Percentiles rank a stretch among this genome's conserved stretches.
Evolutionary conservation across 306 rosid species (phyloP).

Genomic region (Sphenostylis stenocarpa): DNA sequence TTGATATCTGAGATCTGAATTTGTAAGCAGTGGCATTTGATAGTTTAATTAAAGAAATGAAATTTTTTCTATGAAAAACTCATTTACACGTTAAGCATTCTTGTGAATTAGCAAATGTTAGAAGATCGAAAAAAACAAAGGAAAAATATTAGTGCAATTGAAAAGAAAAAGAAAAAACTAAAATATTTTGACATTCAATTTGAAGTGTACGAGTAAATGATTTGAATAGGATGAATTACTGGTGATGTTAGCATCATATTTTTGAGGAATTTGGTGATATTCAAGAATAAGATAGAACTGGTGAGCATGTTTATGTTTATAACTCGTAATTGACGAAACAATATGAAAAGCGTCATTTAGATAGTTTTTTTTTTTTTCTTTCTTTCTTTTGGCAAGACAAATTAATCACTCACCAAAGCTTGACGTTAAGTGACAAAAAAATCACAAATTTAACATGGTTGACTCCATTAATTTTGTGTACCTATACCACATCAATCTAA

Average conservation of each 20-base stretch:
- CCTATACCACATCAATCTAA: not conserved
- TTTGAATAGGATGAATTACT: not conserved
- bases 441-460: constrained; percentile 17
- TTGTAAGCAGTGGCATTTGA: too few species aligned
- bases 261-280: not conserved
- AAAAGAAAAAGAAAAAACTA: not conserved
- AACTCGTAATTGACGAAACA: not conserved
- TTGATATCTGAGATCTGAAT: too few species aligned
- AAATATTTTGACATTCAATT: too few species aligned
- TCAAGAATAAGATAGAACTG: not conserved
- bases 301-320: not conserved
- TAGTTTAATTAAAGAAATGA: too few species aligned
- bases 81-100: not conserved
- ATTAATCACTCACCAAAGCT: not conserved
- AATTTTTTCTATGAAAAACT: too few species aligned
- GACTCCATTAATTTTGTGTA: constrained; percentile 23
- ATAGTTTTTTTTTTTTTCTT: too few species aligned
- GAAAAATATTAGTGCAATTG: not conserved
- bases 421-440: not conserved
- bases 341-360: not conserved
- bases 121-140: not conserved
- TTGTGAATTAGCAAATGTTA: not conserved
- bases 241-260: not conserved
- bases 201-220: not conserved
- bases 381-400: constrained; percentile 1